These are phyloP conservation scores for Brettanomyces naardenensis DNA, from an alignment of 805 yeast genomes.

Conservation along the genomic window DNA sequence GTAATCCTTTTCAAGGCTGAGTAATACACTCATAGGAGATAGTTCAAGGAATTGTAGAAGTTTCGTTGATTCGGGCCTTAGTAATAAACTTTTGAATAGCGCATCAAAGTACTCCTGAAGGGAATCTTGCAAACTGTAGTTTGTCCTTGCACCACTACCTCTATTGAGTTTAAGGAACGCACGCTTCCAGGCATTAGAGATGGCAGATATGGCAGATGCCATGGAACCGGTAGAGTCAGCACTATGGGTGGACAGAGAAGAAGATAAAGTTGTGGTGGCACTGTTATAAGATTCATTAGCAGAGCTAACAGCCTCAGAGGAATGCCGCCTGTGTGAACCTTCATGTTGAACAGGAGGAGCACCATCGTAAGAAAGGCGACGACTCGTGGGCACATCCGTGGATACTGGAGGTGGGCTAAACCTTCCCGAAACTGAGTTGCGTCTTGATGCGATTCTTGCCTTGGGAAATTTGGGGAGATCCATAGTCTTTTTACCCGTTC, in stretches of 20 bases:
- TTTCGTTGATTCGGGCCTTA: slow-evolving; percentile 76
- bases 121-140: slow-evolving; percentile 21
- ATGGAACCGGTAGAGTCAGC: not conserved
- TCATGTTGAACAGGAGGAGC: not conserved
- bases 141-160: not conserved
- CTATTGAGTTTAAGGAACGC: slow-evolving; percentile 7
- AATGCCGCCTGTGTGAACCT: not conserved
- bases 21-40: slow-evolving; percentile 77
- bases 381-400: not conserved
- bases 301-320: not conserved
- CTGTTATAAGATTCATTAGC: not conserved
- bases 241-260: not conserved
- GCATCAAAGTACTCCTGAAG: slow-evolving; percentile 64
- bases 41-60: slow-evolving; percentile 83
- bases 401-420: not conserved
- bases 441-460: not conserved
- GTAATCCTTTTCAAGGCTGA: slow-evolving; percentile 74
- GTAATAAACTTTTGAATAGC: slow-evolving; percentile 48
- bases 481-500: slow-evolving; percentile 14
- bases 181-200: slow-evolving; percentile 1
- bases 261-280: not conserved
- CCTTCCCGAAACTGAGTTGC: not conserved
- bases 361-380: not conserved
- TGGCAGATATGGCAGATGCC: slow-evolving; percentile 5
- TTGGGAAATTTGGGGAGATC: slow-evolving; percentile 33